Base-by-base conservation (phyloP, 176 grass and related monocot genomes). In the Leersia perrieri region DNA sequence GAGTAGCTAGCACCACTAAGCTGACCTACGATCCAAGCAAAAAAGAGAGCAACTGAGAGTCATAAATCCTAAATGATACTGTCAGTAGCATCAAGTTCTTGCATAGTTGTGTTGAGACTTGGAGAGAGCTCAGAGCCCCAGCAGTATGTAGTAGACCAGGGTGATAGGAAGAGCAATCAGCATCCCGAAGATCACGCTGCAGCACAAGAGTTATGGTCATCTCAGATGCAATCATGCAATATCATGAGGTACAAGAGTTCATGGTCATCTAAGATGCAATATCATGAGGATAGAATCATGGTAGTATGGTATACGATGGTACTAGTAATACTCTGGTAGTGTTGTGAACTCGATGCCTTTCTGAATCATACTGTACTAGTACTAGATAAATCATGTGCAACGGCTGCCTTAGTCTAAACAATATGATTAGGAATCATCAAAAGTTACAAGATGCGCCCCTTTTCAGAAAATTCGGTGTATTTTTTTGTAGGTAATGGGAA, bases 181-280 rank as follows among this genome's bases (percentile, higher is more conserved):
- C 94, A 97, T 93, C 16, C 88, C 88, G 75, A 93, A 93, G 9
- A 97, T 97, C 73, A 97, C 94, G 49, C 91, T 97, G 88, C 81
- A 72, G 26, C 31, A 80, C 31, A 80, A 60, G 26, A 65, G 11
- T 49, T 28, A 23, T 49, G 51, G 63, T 75, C 30, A 81, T 49
- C 5, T 38, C 29, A 81, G 36, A 38, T 38, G 35, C 35, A 38
- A 38, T 38, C n/a, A 47, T 47, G 14, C 13, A 47, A 47, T 0
- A 18, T 53, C 49, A 53, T 22, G 16, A 53, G 15, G 18, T n/a
- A 80, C 31, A 80, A 60, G 30, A 61, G 13, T 57, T 32, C 47
- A 51, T 51, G 55, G 49, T 20, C 29, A 36, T 63, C 27, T 29
- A 23, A 77, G 35, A 47, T 47, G 14, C 13, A 47, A 47, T 0